Base-by-base conservation (phyloP, 345 rosid genomes). In the Draba incana region DNA sequence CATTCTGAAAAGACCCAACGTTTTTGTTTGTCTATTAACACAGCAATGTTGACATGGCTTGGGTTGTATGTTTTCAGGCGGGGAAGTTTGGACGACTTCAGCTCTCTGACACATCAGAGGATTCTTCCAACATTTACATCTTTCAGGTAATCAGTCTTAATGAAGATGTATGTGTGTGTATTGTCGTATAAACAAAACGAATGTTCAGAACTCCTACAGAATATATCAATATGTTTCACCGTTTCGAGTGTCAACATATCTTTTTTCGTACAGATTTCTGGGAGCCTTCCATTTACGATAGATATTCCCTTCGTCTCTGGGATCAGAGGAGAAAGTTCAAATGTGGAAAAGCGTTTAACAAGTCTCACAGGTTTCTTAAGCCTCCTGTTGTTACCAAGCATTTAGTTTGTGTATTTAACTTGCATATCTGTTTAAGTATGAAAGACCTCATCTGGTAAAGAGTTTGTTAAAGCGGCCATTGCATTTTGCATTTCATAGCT, bases 221-320 rank as follows among this genome's bases (percentile, higher is more conserved):
- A 41, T 69, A 27, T 25, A 9, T 68, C 69, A 38, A 20, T 33
- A 68, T 28, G 25, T 31, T 60, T 45, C 30, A 1, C 69, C 2
- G 5, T 39, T 48, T 58, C 63, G 63, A 51, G 39, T 70, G 37
- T 38, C 35, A 57, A 47, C 52, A 64, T 65, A 70, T 30, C 66
- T 50, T 33, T 41, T 69, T 14, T 62, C 45, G 20, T 64, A 58
- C 88, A 94, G 99, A 81, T 94, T 63, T 86, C 96, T 74, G 93
- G 84, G 48, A 82, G 53, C 78, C 79, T 79, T 67, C 98, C 98
- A 20, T 84, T 89, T 64, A 81, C 83, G 65, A 55, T 79, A 72
- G 99, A 94, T 81, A 80, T 89, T 70, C 84, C 78, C 45, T 91
- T 94, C 71, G 63, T 91, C 53, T 87, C 98, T 23, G 96, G 96